Conservation (phyloP, 2,329 filamentous ascomycete species). For the Microcera coccophila region DNA sequence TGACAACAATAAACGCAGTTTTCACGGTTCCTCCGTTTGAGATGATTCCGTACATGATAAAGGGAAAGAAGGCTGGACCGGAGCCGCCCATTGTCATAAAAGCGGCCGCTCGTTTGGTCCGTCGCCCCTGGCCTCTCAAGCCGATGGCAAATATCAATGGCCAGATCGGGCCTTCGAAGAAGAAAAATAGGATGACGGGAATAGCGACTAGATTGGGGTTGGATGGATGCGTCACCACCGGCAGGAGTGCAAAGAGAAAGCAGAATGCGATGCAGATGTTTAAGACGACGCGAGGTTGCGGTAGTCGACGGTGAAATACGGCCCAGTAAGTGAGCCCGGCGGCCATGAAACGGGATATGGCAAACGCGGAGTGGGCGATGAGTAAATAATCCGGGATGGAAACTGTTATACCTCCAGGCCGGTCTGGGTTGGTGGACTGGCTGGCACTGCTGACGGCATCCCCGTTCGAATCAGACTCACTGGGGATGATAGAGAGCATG, state of each 20-base stretch:
- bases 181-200: constrained; percentile 68
- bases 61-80: constrained; percentile 71
- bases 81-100: constrained; percentile 73
- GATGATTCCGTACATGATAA: constrained; percentile 66
- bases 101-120: constrained; percentile 74
- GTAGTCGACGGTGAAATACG: constrained; percentile 45
- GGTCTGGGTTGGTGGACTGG: constrained; percentile 30
- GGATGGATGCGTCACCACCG: constrained; percentile 41
- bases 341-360: constrained; percentile 67
- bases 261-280: constrained; percentile 58
- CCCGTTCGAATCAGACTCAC: constrained; percentile 16
- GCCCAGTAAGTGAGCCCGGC: constrained; percentile 59
- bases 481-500: constrained; percentile 40
- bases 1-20: constrained; percentile 61
- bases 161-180: constrained; percentile 80
- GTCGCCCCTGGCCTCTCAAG: constrained; percentile 73
- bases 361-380: constrained; percentile 69
- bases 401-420: constrained; percentile 46
- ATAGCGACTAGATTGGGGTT: constrained; percentile 50
- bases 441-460: constrained; percentile 20
- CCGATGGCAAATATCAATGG: constrained; percentile 77
- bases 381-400: constrained; percentile 64
- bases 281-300: constrained; percentile 67
- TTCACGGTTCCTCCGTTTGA: constrained; percentile 57
- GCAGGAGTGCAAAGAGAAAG: constrained; percentile 51